These are phyloP conservation scores for Glomus cerebriforme DNA, from an alignment of 192 early-diverging fungal genomes.

Conservation along the genomic window DNA sequence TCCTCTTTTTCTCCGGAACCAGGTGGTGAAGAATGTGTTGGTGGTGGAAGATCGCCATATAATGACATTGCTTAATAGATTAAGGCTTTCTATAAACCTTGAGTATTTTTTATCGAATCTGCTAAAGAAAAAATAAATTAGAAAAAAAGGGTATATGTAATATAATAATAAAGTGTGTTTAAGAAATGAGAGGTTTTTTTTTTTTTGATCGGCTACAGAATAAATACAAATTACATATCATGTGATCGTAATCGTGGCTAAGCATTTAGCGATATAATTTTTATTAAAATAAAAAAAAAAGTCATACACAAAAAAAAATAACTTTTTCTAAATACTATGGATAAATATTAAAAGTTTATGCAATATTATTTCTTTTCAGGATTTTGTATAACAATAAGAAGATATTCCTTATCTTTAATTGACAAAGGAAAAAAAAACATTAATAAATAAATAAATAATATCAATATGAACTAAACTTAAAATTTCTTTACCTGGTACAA, in stretches of 20 bases:
- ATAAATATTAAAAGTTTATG: too few relatives aligned
- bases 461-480: neutral
- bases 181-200: neutral
- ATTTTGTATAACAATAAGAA: slow-evolving; percentile 82
- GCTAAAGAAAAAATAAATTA: neutral
- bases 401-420: slow-evolving; percentile 75
- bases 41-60: slow-evolving; percentile 50
- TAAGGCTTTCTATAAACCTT: neutral
- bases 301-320: too few relatives aligned
- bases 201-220: too few relatives aligned
- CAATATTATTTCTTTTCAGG: slow-evolving; percentile 42
- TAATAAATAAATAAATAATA: neutral
- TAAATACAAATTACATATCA: too few relatives aligned
- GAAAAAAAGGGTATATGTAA: neutral
- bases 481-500: slow-evolving; percentile 73
- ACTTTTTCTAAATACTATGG: too few relatives aligned
- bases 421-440: neutral
- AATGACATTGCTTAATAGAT: slow-evolving; percentile 27
- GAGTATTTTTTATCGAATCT: neutral
- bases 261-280: too few relatives aligned
- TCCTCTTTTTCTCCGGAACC: slow-evolving; percentile 17
- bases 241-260: too few relatives aligned
- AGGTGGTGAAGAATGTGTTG: slow-evolving; percentile 21
- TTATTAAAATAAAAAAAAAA: too few relatives aligned
- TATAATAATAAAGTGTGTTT: neutral